Evolutionary conservation across 768 basidiomycete species (phyloP), one percentile per base, ranked within the genome.

Genomic region (Rhodotorula kratochvilovae): DNA sequence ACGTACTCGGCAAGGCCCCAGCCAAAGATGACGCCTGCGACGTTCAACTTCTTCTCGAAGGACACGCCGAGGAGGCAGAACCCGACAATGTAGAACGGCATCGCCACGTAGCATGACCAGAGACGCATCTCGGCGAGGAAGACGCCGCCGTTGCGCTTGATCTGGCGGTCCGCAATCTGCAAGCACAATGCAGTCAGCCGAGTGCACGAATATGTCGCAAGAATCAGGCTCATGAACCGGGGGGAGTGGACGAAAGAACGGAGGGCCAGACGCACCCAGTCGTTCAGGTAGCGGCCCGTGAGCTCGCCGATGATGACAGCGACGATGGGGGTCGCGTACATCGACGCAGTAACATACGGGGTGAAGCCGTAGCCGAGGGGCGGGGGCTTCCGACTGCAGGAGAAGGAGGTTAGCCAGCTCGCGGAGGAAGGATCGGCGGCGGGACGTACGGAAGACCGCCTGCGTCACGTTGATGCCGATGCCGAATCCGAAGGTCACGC

Each of bases 401-500:
- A 29, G 59, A 33, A 23, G 25, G 46, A 23, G 8, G 54, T 43
- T 11, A 54, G 62, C 35, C 31, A 3, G 2, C 33, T 13, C 45
- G 33, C 48, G n/a, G n/a, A n/a, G n/a, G n/a, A n/a, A n/a, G n/a
- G n/a, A n/a, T n/a, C n/a, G n/a, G n/a, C n/a, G n/a, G n/a, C n/a
- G n/a, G n/a, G 17, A 60, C 27, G 43, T 25, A 45, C n/a, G 31
- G 23, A 12, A 68, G 3, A 88, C 86, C 0, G 85, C 86, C 68
- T 86, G 87, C 3, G 87, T 90, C 27, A 86, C 85, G 85, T 88
- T 63, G 48, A 64, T 56, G 3, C 55, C 67, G 31, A 68, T 73
- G n/a, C 83, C 80, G 77, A 88, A 88, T 0, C 88, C 88, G 76
- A 89, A 89, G 0, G 86, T 77, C 58, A 85, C 76, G 12, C 83